A percentile compares a stretch with the other conserved stretches of the same genome.
These are phyloP conservation scores for Colletotrichum neosansevieriae DNA, from an alignment of 2,329 filamentous ascomycete species.

Conservation along the genomic window DNA sequence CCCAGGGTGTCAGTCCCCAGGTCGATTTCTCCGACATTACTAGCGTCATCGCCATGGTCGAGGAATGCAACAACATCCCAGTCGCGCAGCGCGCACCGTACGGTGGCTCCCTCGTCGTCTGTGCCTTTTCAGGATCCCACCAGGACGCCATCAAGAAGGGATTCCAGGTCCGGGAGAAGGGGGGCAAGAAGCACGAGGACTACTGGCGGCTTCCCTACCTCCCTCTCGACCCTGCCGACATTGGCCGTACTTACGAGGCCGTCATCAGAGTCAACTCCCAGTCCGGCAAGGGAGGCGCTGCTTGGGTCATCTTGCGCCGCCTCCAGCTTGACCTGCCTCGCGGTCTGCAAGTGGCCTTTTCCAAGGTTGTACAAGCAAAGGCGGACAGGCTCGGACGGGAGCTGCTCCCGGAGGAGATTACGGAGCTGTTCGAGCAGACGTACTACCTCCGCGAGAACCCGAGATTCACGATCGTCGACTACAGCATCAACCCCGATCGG, in stretches of 20 bases:
- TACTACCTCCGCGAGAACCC: conserved; percentile 89
- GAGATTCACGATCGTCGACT: conserved; percentile 89
- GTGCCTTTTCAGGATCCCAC: conserved; percentile 91
- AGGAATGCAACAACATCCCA: conserved; percentile 94
- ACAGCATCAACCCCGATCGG: conserved; percentile 88
- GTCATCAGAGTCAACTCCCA: conserved; percentile 98
- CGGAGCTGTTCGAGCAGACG: conserved; percentile 85
- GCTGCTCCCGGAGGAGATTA: conserved; percentile 85
- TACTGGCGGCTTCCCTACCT: conserved; percentile 87
- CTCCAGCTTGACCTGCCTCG: conserved; percentile 93
- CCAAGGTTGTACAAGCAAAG: conserved; percentile 83
- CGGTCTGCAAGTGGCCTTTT: conserved; percentile 91
- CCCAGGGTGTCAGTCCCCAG: conserved; percentile 85
- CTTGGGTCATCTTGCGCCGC: conserved; percentile 92
- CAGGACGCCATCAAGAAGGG: conserved; percentile 98
- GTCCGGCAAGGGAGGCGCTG: conserved; percentile 92
- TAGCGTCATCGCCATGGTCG: conserved; percentile 87
- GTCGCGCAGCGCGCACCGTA: conserved; percentile 92
- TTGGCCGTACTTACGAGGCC: conserved; percentile 96
- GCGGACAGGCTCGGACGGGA: conserved; percentile 87
- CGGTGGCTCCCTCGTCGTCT: conserved; percentile 90
- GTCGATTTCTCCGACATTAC: conserved; percentile 94
- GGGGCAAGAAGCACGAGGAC: conserved; percentile 70
- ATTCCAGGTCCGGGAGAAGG: conserved; percentile 77
- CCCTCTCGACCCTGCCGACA: conserved; percentile 91